Conservation (phyloP, 164 flowering plant genomes). For the Pachysandra terminalis region DNA sequence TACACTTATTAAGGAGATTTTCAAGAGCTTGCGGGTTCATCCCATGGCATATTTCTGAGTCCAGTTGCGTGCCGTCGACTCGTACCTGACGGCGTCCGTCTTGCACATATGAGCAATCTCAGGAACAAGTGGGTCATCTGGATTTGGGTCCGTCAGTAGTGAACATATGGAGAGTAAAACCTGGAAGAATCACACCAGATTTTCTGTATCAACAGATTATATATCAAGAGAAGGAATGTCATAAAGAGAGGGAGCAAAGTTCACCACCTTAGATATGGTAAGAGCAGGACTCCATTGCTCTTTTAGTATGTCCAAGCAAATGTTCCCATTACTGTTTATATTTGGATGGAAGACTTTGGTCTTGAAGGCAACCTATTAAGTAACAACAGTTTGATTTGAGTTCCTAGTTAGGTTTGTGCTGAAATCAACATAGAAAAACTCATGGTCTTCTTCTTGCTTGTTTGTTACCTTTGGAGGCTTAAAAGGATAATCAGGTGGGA, state of each 20-base stretch:
- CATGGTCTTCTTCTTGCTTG: background rate
- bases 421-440: too few relatives aligned
- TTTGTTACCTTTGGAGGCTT: conserved; percentile 77
- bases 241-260: background rate
- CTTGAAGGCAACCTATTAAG: conserved; percentile 62
- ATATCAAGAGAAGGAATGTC: background rate
- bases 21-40: conserved; percentile 6
- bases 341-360: conserved; percentile 69
- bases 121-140: conserved; percentile 67
- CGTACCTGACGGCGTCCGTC: conserved; percentile 48
- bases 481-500: conserved; percentile 74
- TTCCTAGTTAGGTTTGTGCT: too few relatives aligned
- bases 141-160: conserved; percentile 60
- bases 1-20: too few relatives aligned
- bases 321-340: conserved; percentile 64
- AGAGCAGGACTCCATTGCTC: conserved; percentile 79
- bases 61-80: conserved; percentile 60
- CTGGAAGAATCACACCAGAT: conserved; percentile 25
- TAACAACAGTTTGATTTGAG: background rate
- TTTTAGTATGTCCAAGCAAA: conserved; percentile 66
- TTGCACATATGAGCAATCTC: conserved; percentile 72
- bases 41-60: conserved; percentile 64
- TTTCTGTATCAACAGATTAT: background rate
- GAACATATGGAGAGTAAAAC: conserved; percentile 73
- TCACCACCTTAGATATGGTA: conserved; percentile 56